phyloP scores from a whole-genome alignment of 345 rosid species.

The Linum trigynum region DNA sequence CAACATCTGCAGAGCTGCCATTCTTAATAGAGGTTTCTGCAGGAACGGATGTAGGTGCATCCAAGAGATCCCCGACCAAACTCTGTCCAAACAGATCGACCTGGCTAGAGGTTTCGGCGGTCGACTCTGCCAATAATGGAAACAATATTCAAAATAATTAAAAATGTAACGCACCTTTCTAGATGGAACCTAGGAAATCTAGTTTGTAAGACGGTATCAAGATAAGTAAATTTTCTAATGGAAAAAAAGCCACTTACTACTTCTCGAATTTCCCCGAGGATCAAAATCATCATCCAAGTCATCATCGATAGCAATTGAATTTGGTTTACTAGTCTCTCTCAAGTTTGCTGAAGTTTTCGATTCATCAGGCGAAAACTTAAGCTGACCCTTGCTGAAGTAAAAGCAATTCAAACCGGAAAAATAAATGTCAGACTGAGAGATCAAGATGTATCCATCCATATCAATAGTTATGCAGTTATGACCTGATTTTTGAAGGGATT shows the following conservation, averaged over 20 bases:
- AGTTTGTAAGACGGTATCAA: background rate
- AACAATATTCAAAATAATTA: background rate
- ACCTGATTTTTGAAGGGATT: background rate
- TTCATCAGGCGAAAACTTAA: conserved; percentile 26
- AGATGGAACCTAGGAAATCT: background rate
- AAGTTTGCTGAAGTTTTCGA: conserved; percentile 37
- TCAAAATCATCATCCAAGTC: conserved; percentile 82
- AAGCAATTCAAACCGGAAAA: background rate
- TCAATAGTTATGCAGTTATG: background rate
- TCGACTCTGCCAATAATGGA: conserved; percentile 41
- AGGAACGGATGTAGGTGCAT: conserved; percentile 51
- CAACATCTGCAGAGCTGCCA: conserved; percentile 44
- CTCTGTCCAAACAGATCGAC: conserved; percentile 75
- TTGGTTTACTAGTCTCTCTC: conserved; percentile 30
- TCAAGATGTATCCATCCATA: background rate
- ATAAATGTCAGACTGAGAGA: background rate
- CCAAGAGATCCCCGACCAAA: conserved; percentile 72
- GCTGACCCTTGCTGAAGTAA: conserved; percentile 51
- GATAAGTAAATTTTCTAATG: background rate
- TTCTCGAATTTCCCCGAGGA: conserved; percentile 75
- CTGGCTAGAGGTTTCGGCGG: conserved; percentile 48
- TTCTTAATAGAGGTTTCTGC: conserved; percentile 36
- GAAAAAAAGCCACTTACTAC: conserved; percentile 44
- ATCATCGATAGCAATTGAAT: conserved; percentile 38
- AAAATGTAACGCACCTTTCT: background rate